Evolutionary conservation across 805 yeast species (phyloP), one percentile per base, ranked within the genome.

Genomic region (Kazachstania kunashirensis): DNA sequence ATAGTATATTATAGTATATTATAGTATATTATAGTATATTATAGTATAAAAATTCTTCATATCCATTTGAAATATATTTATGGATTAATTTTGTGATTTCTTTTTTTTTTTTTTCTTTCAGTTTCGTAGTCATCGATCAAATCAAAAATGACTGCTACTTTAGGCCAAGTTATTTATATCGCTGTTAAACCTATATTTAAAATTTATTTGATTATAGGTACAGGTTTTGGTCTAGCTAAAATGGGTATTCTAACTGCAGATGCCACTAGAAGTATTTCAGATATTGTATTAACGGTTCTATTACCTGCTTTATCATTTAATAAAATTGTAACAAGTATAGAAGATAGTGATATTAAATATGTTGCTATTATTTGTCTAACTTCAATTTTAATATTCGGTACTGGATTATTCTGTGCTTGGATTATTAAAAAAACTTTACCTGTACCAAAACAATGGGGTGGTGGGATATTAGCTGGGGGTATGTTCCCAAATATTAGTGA

Each of bases 171-270:
- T 13, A 52, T 59, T 19, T 59, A 59, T 55, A 45, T 80, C 6
- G 66, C 89, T 1, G 84, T 80, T 19, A 80, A 79, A 58, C 92
- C 92, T 12, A 79, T 82, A 44, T 68, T 81, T 51, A 76, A 82
- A 55, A 78, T 82, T 55, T 82, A 82, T 52, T 59, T 80, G 55
- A 79, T 82, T 50, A 75, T 82, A 4, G 74, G 69, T 12, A 55
- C 77, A n/a, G 94, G 92, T 17, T 78, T 69, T 48, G 53, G 59
- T 17, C 56, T 82, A 12, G 80, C 89, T 1, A 67, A 66, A 39
- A 49, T 58, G 43, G 77, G 80, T 38, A 66, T 80, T 33, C 54
- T 82, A 11, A 65, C 78, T 2, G 83, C 77, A 2, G 70, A 78
- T 17, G 77, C 85, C 1, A 66, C 74, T 4, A 56, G 76, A 52